These are phyloP conservation scores for Lepidium aucheri DNA, from an alignment of 345 rosid species.

Conservation along the genomic window DNA sequence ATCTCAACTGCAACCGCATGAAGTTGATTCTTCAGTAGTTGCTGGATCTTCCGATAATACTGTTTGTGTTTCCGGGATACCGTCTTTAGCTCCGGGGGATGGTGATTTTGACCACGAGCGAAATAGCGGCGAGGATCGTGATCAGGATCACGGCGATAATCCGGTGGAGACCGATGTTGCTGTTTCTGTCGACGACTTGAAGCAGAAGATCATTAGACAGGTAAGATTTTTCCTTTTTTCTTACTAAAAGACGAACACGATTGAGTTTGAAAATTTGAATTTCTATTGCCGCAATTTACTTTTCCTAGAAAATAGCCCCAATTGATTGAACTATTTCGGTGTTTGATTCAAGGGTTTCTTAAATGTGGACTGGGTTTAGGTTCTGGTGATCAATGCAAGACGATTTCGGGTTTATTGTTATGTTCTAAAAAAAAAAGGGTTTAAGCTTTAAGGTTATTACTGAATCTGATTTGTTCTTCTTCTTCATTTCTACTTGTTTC, in stretches of 20 bases:
- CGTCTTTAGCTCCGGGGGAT: conserved; percentile 28
- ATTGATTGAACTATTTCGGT: neutral
- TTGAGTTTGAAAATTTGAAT: neutral
- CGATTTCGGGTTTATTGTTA: neutral
- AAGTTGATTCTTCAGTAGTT: conserved; percentile 22
- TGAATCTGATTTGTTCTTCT: neutral
- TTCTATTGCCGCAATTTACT: neutral
- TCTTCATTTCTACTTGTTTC: neutral
- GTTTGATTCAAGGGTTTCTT: neutral
- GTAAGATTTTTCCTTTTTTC: conserved; percentile 12
- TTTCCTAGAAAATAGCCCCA: neutral
- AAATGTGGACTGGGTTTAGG: no score
- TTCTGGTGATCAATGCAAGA: no score
- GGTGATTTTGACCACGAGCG: conserved; percentile 29
- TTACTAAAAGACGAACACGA: neutral
- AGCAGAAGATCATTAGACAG: conserved; percentile 61
- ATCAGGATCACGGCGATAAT: conserved; percentile 24
- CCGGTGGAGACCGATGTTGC: conserved; percentile 18
- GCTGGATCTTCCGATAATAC: conserved; percentile 33
- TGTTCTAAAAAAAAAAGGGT: neutral
- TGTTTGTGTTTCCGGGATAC: conserved; percentile 15
- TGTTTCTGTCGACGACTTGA: conserved; percentile 40
- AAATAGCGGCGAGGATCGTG: conserved; percentile 26
- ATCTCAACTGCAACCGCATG: neutral
- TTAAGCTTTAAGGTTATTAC: neutral